A percentile compares a stretch with the other conserved stretches of the same genome.
Evolutionary conservation across 2,329 filamentous ascomycete species (phyloP).

Genomic region (Hymenoscyphus fraxineus): DNA sequence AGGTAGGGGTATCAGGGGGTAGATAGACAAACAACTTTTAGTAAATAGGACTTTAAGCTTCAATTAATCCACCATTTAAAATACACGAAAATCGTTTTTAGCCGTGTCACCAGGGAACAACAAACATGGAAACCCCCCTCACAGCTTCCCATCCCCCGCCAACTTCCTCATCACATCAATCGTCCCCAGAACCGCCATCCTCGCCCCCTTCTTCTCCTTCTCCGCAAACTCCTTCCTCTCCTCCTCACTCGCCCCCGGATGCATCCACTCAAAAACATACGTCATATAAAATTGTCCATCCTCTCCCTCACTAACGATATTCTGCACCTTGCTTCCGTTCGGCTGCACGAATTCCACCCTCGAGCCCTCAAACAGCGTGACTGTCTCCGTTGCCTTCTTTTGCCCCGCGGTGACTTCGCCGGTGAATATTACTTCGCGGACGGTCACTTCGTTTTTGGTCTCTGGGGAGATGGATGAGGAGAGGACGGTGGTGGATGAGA

Average conservation of each 20-base stretch:
- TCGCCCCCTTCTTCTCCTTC: neutral
- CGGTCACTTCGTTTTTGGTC: neutral
- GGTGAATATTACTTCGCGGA: neutral
- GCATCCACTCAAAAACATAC: neutral
- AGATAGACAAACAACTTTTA: too few species aligned
- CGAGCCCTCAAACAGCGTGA: neutral
- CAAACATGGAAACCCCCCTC: neutral
- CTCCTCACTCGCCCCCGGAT: neutral
- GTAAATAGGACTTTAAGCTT: too few species aligned
- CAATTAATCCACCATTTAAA: too few species aligned
- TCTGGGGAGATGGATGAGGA: neutral
- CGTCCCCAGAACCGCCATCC: neutral
- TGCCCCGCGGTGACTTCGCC: neutral
- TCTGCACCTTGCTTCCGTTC: neutral
- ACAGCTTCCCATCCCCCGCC: neutral
- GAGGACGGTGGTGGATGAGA: slow-evolving; percentile 2
- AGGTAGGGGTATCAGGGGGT: too few species aligned
- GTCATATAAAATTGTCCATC: neutral
- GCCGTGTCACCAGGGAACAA: too few species aligned
- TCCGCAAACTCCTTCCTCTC: neutral
- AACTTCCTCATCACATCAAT: neutral
- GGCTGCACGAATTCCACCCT: neutral
- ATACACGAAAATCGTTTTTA: too few species aligned
- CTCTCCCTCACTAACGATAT: neutral
- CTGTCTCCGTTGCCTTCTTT: neutral